These are phyloP conservation scores for Trichoderma sp. DNA, from an alignment of 2,329 filamentous ascomycete species.

Conservation along the genomic window DNA sequence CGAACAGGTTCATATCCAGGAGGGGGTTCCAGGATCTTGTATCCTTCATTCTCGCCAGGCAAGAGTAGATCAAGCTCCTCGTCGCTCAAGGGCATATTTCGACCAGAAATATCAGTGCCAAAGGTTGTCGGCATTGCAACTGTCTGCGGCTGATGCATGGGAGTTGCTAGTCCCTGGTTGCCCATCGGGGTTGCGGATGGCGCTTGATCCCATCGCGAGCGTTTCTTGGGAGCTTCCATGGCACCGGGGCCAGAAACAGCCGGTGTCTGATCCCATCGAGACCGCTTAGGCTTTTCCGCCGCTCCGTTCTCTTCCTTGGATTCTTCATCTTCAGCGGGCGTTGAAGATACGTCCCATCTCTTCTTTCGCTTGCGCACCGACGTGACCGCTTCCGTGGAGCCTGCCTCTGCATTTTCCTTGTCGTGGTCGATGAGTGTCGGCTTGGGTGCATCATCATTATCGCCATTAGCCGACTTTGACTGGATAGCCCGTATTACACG, in stretches of 20 bases:
- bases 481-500: constrained; percentile 78
- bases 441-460: constrained; percentile 61
- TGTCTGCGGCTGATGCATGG: constrained; percentile 70
- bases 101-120: constrained; percentile 76
- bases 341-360: constrained; percentile 83
- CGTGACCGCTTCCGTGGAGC: constrained; percentile 63
- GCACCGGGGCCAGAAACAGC: constrained; percentile 54
- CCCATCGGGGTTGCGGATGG: constrained; percentile 77
- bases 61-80: constrained; percentile 93
- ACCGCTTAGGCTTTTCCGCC: constrained; percentile 69
- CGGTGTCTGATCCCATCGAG: constrained; percentile 85
- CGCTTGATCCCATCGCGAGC: constrained; percentile 91
- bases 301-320: constrained; percentile 50
- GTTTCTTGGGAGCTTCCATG: constrained; percentile 67
- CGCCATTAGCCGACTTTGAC: constrained; percentile 65
- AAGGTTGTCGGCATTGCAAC: constrained; percentile 61
- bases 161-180: constrained; percentile 73
- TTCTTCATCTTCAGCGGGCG: constrained; percentile 57
- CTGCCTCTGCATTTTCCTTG: constrained; percentile 73
- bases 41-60: constrained; percentile 84
- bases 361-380: constrained; percentile 83
- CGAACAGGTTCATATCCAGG: constrained; percentile 87
- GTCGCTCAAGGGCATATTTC: constrained; percentile 83
- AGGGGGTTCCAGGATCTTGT: constrained; percentile 87
- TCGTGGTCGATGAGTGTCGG: constrained; percentile 74